These are phyloP conservation scores for Anthracocystis walkeri DNA, from an alignment of 1,284 basidiomycete genomes.

Conservation along the genomic window DNA sequence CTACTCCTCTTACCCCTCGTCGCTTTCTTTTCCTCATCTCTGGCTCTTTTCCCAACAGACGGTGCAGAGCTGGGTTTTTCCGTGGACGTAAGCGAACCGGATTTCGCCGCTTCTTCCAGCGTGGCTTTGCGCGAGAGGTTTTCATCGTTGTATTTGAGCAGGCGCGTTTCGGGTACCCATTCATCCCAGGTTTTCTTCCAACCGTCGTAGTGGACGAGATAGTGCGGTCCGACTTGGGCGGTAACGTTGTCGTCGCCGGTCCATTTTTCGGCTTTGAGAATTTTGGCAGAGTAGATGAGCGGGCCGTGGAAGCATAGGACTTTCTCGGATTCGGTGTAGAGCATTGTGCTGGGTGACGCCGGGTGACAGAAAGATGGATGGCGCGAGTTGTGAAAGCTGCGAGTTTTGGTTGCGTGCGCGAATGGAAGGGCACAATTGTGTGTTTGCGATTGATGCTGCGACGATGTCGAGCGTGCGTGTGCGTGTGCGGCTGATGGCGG, in stretches of 20 bases:
- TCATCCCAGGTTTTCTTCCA: slow-evolving; percentile 99
- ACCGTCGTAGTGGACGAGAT: slow-evolving; percentile 97
- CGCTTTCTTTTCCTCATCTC: slow-evolving; percentile 2
- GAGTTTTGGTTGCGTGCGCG: no score
- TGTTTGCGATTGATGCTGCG: no score
- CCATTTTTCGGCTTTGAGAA: slow-evolving; percentile 84
- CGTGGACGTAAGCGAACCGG: slow-evolving; percentile 59
- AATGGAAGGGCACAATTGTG: no score
- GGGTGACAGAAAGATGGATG: background rate
- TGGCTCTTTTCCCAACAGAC: slow-evolving; percentile 26
- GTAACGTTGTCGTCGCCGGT: slow-evolving; percentile 77
- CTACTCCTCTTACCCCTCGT: slow-evolving; percentile 27
- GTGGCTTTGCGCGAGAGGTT: slow-evolving; percentile 81
- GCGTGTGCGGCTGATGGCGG: no score
- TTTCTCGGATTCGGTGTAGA: slow-evolving; percentile 77
- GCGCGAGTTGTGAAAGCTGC: no score
- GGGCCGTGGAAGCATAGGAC: slow-evolving; percentile 94
- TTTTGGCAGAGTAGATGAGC: slow-evolving; percentile 93
- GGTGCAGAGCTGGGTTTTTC: slow-evolving; percentile 19
- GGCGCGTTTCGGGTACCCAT: slow-evolving; percentile 86
- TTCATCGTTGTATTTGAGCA: slow-evolving; percentile 87
- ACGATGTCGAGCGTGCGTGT: no score
- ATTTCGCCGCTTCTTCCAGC: slow-evolving; percentile 69
- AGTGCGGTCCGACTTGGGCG: slow-evolving; percentile 82
- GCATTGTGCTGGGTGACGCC: slow-evolving; percentile 32